A percentile compares a stretch with the other conserved stretches of the same genome.
phyloP scores from a whole-genome alignment of 495 filamentous ascomycete species.

The Venustampulla echinocandica region DNA sequence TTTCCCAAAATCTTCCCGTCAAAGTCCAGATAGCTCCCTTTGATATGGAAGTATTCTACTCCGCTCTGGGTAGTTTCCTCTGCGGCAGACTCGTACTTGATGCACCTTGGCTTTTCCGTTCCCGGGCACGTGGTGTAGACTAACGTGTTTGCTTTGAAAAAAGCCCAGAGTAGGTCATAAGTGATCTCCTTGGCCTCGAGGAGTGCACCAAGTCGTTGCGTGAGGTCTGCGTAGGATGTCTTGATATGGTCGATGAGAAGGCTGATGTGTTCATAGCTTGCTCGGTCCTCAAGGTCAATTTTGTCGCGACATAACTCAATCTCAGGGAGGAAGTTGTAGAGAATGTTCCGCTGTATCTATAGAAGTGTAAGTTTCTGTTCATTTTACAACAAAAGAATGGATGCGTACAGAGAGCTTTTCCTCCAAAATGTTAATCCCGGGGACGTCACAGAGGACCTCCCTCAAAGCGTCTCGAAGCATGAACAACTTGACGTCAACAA shows the following conservation, averaged over 20 bases:
- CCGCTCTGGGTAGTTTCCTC: slow-evolving; percentile 23
- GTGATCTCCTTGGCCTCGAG: slow-evolving; percentile 34
- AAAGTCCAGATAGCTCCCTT: slow-evolving; percentile 30
- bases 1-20: slow-evolving; percentile 24
- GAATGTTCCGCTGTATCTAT: slow-evolving; percentile 26
- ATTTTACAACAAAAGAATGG: not conserved
- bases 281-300: slow-evolving; percentile 2
- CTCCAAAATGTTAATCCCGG: slow-evolving; percentile 11
- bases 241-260: slow-evolving; percentile 34
- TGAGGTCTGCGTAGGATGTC: slow-evolving; percentile 28
- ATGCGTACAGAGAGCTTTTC: slow-evolving; percentile 15
- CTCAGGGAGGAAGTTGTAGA: slow-evolving; percentile 30
- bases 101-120: slow-evolving; percentile 15
- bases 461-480: slow-evolving; percentile 11
- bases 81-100: slow-evolving; percentile 23
- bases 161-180: slow-evolving; percentile 38
- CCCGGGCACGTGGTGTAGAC: slow-evolving; percentile 37
- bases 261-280: slow-evolving; percentile 25
- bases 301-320: slow-evolving; percentile 16
- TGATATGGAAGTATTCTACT: slow-evolving; percentile 27
- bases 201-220: slow-evolving; percentile 31
- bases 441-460: slow-evolving; percentile 9
- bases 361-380: not conserved
- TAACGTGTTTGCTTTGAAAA: slow-evolving; percentile 34
- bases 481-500: slow-evolving; percentile 9